These are phyloP conservation scores for Suillus tomentosus DNA, from an alignment of 768 basidiomycete genomes.

Conservation along the genomic window DNA sequence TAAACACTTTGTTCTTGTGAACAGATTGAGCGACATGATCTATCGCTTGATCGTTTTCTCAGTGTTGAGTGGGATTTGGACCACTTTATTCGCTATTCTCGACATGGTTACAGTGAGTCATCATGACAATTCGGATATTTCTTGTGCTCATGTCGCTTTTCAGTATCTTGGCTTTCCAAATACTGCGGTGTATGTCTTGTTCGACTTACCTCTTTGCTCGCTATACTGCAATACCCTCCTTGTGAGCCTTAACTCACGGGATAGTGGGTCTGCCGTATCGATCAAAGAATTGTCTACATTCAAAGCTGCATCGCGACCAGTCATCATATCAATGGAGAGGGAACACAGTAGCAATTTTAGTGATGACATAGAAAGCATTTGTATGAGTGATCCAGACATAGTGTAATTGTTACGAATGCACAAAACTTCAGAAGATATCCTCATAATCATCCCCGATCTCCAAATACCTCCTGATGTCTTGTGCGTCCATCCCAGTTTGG, in stretches of 20 bases:
- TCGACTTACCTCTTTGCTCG: conserved; percentile 35
- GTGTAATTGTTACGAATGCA: not conserved
- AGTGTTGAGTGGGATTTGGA: not conserved
- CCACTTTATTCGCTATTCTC: conserved; percentile 3
- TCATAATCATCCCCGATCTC: conserved; percentile 76
- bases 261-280: not conserved
- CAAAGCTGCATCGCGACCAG: not conserved
- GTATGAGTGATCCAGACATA: not conserved
- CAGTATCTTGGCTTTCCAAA: conserved; percentile 18
- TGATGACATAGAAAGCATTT: not conserved
- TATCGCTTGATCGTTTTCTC: not conserved
- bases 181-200: conserved; percentile 23
- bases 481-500: conserved; percentile 55
- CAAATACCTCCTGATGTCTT: conserved; percentile 67
- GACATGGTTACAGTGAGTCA: not conserved
- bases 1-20: not conserved
- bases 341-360: not conserved
- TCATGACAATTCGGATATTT: not conserved
- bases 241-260: conserved; percentile 33
- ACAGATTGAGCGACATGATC: conserved; percentile 3
- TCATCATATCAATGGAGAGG: not conserved
- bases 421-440: conserved; percentile 52
- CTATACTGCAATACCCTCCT: conserved; percentile 37
- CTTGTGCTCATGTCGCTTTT: conserved; percentile 1
- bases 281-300: not conserved